Percentiles rank a stretch among this genome's conserved stretches.
Evolutionary conservation across 78 protist genomes (phyloP).

Genomic region (Planoprotostelium fungivorum): DNA sequence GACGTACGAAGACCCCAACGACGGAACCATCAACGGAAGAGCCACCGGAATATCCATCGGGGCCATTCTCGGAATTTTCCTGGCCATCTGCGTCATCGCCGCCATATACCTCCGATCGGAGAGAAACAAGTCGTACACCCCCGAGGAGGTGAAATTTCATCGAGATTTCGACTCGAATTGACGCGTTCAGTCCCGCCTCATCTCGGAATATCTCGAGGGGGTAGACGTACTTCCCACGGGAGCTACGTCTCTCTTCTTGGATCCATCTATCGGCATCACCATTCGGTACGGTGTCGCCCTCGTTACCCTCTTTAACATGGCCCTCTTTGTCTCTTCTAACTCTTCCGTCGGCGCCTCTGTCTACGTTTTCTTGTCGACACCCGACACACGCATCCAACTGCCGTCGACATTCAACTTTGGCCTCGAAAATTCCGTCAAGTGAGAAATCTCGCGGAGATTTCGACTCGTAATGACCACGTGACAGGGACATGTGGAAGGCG

Average conservation of each 20-base stretch:
- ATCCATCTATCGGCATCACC: not conserved
- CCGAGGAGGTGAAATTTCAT: not conserved
- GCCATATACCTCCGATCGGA: not conserved
- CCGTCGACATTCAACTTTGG: constrained; percentile 18
- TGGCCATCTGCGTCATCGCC: not conserved
- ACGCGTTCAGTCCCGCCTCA: not conserved
- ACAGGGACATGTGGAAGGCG: constrained; percentile 54
- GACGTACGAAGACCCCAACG: not conserved
- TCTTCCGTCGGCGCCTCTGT: constrained; percentile 34
- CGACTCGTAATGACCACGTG: not conserved
- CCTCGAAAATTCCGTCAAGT: constrained; percentile 30
- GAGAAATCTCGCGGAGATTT: not conserved
- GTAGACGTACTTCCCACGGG: not conserved
- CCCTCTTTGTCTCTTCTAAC: constrained; percentile 19
- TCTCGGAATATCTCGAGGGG: not conserved
- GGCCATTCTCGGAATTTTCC: not conserved
- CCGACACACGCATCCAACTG: not conserved
- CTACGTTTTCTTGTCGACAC: not conserved
- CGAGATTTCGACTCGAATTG: not conserved
- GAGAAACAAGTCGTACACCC: not conserved
- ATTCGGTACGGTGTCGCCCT: constrained; percentile 6
- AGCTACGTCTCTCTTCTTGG: not conserved
- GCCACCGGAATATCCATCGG: not conserved
- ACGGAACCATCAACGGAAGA: not conserved
- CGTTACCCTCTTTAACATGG: constrained; percentile 5